Base-by-base conservation (phyloP, 257 asterid species). In the Misopates orontium region DNA sequence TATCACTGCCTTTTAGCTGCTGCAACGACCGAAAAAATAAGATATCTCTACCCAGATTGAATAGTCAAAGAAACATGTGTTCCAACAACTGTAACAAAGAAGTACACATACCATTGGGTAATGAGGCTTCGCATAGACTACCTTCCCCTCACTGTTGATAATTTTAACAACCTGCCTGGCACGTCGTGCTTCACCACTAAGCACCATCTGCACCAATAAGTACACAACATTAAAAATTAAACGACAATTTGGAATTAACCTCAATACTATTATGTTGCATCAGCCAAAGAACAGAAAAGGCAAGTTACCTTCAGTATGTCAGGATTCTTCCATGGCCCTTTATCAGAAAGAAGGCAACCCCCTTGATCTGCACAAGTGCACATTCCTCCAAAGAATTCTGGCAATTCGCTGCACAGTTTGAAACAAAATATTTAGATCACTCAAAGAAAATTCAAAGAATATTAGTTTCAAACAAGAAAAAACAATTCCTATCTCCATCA, bases 281-380 rank as follows among this genome's bases (percentile, higher is more conserved):
- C 52, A 52, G 61, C 40, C 73, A 32, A 50, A 49, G 41, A 28
- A 45, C 18, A 28, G 28, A 22, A 59, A 53, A 57, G 25, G 51
- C 50, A 48, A 17, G 52, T 56, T 51, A 90, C 99, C 99, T 94
- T 88, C 72, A 90, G 65, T 66, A 94, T 88, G 31, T 84, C 95
- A 0, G 88, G 95, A 84, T 94, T 78, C 78, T 91, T 87, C 99
- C 99, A 94, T 32, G 99, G 96, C 62, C 99, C 98, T 82, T 90
- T 94, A 80, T 94, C 96, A 62, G 99, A 87, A 58, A 75, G 95
- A 68, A 88, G 85, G 83, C 99, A 94, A 10, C 96, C 96, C 44
- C 98, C 97, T 75, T 83, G 75, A 55, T 81, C 91, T 24, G 91
- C 87, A 77, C 98, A 94, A 16, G 82, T 85, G 49, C 99, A 94